Conservation (phyloP, 495 filamentous ascomycete species). For the Astrocystis sublimbata region DNA sequence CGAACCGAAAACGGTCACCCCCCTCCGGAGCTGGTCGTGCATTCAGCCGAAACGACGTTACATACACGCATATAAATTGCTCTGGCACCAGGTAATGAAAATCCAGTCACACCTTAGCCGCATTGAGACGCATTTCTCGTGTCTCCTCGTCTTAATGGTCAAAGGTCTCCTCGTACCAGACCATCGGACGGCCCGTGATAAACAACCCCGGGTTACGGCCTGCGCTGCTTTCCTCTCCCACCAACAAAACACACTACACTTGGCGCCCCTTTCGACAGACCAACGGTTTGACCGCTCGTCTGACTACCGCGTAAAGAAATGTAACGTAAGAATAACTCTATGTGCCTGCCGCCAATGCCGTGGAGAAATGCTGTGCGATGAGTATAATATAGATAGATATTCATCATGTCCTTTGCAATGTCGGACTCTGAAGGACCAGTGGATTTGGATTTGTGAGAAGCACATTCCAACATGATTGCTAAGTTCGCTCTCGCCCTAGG, state of each 20-base stretch:
- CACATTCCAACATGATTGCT: conserved; percentile 4
- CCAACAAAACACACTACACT: not conserved
- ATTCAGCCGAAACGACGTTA: conserved; percentile 9
- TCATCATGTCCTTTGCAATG: not conserved
- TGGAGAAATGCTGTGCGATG: not conserved
- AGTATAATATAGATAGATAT: conserved; percentile 1
- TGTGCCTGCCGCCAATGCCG: not conserved
- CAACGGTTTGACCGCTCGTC: not conserved
- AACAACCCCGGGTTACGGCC: not conserved
- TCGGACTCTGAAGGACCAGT: not conserved
- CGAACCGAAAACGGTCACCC: not conserved
- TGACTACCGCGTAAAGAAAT: not conserved
- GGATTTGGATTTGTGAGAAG: not conserved
- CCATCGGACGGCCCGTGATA: not conserved
- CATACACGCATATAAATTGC: not conserved
- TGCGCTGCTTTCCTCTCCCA: not conserved
- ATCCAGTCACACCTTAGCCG: not conserved
- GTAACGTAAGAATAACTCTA: not conserved
- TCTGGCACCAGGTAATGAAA: not conserved
- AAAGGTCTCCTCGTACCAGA: not conserved
- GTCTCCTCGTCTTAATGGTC: not conserved
- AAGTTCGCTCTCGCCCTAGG: not conserved
- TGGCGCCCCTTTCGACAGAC: not conserved
- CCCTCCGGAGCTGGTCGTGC: conserved; percentile 1
- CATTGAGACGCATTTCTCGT: not conserved